A percentile compares a stretch with the other conserved stretches of the same genome.
Conservation (phyloP, 2,329 filamentous ascomycete species). For the Ascochyta koolunga region DNA sequence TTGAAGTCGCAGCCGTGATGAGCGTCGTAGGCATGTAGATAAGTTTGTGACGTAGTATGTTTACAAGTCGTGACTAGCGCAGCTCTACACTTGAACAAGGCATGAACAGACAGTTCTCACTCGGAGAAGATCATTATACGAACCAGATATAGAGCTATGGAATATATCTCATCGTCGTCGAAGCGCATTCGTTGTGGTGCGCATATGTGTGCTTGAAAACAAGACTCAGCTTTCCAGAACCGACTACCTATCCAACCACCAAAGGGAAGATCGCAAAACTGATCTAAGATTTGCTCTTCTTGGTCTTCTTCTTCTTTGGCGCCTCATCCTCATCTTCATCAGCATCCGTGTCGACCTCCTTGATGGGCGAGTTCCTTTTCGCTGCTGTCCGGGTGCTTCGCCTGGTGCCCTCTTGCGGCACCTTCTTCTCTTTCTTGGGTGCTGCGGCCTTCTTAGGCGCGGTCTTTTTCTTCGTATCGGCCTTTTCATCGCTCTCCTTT, state of each 20-base stretch:
- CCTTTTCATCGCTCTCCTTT: conserved; percentile 25
- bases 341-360: conserved; percentile 24
- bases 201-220: background rate
- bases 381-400: conserved; percentile 25
- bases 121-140: background rate
- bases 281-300: conserved; percentile 17
- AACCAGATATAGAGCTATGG: background rate
- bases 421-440: conserved; percentile 24
- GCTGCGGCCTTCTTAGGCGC: conserved; percentile 24
- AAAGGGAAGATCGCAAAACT: background rate
- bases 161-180: background rate
- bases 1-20: background rate
- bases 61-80: background rate
- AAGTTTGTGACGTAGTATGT: background rate
- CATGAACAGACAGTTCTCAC: background rate
- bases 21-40: background rate
- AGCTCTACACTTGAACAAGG: background rate
- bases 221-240: background rate
- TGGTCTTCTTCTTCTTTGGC: conserved; percentile 30
- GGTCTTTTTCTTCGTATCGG: conserved; percentile 26
- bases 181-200: background rate
- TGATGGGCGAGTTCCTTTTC: conserved; percentile 26
- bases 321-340: conserved; percentile 21
- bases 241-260: background rate
- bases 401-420: conserved; percentile 28